Percentiles rank a stretch among this genome's conserved stretches.
phyloP scores from a whole-genome alignment of 2,329 filamentous ascomycete species.

The Pseudogymnoascus sp. region DNA sequence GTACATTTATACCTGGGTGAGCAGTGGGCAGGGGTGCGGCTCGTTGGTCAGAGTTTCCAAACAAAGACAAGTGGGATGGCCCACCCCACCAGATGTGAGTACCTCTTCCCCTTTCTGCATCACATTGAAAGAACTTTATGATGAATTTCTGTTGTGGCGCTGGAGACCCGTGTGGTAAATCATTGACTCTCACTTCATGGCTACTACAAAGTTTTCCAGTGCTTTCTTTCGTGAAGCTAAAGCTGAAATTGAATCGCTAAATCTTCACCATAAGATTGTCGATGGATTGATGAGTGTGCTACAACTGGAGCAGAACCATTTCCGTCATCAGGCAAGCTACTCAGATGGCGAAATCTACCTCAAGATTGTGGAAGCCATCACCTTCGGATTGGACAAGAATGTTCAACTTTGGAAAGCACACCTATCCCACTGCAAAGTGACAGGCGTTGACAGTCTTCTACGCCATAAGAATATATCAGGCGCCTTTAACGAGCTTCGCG shows the following conservation, averaged over 20 bases:
- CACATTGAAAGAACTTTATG: no score
- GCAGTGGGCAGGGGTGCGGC: no score
- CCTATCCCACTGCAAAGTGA: background rate
- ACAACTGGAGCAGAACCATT: background rate
- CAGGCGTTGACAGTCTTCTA: background rate
- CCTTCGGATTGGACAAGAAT: background rate
- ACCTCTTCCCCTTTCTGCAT: no score
- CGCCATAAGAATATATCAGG: background rate
- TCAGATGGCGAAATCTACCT: background rate
- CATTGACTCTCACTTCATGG: background rate
- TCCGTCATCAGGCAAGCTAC: background rate
- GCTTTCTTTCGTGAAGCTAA: background rate
- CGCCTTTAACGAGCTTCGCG: background rate
- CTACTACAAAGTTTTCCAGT: background rate
- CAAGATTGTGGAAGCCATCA: background rate
- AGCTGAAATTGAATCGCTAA: background rate
- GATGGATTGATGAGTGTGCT: background rate
- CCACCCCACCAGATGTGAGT: no score
- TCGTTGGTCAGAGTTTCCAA: no score
- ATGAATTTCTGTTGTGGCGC: no score
- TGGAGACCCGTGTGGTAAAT: no score
- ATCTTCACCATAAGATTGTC: background rate
- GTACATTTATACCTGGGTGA: no score
- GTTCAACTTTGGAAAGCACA: background rate
- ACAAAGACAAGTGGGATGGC: no score